Conservation (phyloP, 768 basidiomycete species). For the Lactarius deliciosus region DNA sequence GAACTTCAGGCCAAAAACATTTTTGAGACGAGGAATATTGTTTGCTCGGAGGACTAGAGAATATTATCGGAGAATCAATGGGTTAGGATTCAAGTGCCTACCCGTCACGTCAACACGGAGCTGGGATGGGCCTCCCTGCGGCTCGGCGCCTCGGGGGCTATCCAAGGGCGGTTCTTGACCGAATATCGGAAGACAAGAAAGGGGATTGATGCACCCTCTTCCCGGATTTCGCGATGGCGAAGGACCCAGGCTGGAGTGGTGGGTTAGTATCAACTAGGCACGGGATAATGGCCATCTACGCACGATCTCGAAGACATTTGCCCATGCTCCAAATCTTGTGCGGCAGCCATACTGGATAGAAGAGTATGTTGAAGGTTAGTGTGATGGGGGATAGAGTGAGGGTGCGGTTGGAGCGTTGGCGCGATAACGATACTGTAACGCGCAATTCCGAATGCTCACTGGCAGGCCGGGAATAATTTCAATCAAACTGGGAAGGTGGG, state of each 20-base stretch:
- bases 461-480: too few relatives aligned
- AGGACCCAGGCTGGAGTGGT: neutral
- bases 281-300: neutral
- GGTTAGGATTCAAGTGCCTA: neutral
- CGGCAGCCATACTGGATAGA: neutral
- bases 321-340: neutral
- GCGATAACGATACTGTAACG: too few relatives aligned
- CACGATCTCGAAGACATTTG: neutral
- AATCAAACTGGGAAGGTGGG: too few relatives aligned
- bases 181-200: neutral
- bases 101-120: neutral
- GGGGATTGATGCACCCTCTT: neutral
- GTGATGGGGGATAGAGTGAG: too few relatives aligned
- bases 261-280: neutral
- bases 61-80: neutral
- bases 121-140: neutral
- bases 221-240: neutral
- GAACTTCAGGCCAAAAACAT: too few relatives aligned
- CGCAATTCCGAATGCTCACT: too few relatives aligned
- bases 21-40: too few relatives aligned
- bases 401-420: too few relatives aligned
- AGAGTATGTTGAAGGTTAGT: too few relatives aligned
- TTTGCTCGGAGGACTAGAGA: neutral
- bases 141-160: neutral
- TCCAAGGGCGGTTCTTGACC: neutral